Conservation (phyloP, 2,329 filamentous ascomycete species). For the Ramichloridium luteum region DNA sequence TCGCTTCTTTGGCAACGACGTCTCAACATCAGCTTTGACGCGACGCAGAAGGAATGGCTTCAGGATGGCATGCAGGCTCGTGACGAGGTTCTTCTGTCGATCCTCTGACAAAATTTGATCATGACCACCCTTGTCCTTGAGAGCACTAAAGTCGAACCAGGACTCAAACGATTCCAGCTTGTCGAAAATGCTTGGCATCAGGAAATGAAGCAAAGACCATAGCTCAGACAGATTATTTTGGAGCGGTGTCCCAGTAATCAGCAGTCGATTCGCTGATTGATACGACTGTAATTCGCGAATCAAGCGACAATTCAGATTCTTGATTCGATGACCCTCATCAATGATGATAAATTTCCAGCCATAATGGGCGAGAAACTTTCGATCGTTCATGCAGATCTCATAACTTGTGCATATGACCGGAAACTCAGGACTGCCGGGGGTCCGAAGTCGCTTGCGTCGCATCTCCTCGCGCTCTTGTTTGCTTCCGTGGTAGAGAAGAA, state of each 20-base stretch:
- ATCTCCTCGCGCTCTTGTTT: conserved; percentile 65
- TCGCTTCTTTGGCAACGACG: conserved; percentile 83
- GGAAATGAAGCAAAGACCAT: conserved; percentile 88
- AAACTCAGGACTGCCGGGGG: conserved; percentile 58
- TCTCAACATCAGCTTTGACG: conserved; percentile 87
- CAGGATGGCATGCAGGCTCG: conserved; percentile 83
- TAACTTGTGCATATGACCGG: conserved; percentile 92
- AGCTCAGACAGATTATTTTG: conserved; percentile 93
- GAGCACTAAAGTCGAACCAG: conserved; percentile 93
- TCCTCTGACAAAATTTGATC: conserved; percentile 70
- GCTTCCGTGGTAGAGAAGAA: conserved; percentile 79
- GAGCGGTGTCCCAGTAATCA: conserved; percentile 88
- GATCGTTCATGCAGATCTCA: conserved; percentile 88
- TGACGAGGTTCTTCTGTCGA: conserved; percentile 62
- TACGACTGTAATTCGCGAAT: conserved; percentile 84
- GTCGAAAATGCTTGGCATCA: conserved; percentile 85
- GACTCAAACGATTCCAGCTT: conserved; percentile 85
- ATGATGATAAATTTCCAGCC: conserved; percentile 98
- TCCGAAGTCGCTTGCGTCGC: conserved; percentile 59
- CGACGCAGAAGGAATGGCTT: conserved; percentile 82
- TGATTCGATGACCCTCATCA: conserved; percentile 92
- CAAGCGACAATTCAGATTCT: conserved; percentile 87
- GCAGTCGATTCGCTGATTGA: conserved; percentile 73
- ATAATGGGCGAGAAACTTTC: conserved; percentile 66
- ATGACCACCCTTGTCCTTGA: conserved; percentile 70